Evolutionary conservation across 768 basidiomycete species (phyloP).

Genomic region (Pleurotus ostreatus): DNA sequence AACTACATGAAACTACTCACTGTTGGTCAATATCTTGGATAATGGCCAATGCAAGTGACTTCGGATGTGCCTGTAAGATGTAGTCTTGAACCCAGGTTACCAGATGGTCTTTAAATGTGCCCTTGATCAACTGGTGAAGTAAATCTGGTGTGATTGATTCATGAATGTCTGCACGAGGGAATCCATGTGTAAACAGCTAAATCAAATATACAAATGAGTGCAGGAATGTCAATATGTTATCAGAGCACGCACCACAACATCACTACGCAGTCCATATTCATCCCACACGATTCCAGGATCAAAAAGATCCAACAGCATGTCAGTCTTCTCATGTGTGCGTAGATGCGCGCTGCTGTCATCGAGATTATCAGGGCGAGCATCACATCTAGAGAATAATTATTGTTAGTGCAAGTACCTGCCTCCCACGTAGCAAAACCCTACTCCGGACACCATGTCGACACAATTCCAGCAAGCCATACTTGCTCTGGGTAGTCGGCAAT

Average conservation of each 20-base stretch:
- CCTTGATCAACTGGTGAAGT: conserved; percentile 38
- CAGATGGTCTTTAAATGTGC: conserved; percentile 37
- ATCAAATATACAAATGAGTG: background rate
- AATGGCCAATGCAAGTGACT: conserved; percentile 18
- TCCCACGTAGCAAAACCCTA: too few species aligned
- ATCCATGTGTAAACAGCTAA: conserved; percentile 27
- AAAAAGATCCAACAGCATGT: conserved; percentile 20
- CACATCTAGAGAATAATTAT: conserved; percentile 7
- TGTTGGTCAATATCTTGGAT: conserved; percentile 29
- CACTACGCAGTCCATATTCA: conserved; percentile 26
- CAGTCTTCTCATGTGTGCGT: conserved; percentile 19
- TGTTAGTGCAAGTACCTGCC: too few species aligned
- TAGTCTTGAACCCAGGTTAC: conserved; percentile 32
- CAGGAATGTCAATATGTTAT: conserved; percentile 3
- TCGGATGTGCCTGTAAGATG: conserved; percentile 15
- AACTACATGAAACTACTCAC: conserved; percentile 14
- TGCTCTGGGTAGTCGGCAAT: too few species aligned
- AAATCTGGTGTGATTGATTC: conserved; percentile 28
- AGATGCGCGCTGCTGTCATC: conserved; percentile 10
- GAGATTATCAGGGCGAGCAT: conserved; percentile 12
- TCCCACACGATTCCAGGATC: conserved; percentile 27
- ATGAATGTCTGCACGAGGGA: conserved; percentile 33
- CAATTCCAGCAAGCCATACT: too few species aligned
- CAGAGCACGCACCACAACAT: conserved; percentile 20
- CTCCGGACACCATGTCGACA: too few species aligned